Evolutionary conservation across 768 basidiomycete genomes (phyloP).

Genomic region (Rhodotorula taiwanensis): DNA sequence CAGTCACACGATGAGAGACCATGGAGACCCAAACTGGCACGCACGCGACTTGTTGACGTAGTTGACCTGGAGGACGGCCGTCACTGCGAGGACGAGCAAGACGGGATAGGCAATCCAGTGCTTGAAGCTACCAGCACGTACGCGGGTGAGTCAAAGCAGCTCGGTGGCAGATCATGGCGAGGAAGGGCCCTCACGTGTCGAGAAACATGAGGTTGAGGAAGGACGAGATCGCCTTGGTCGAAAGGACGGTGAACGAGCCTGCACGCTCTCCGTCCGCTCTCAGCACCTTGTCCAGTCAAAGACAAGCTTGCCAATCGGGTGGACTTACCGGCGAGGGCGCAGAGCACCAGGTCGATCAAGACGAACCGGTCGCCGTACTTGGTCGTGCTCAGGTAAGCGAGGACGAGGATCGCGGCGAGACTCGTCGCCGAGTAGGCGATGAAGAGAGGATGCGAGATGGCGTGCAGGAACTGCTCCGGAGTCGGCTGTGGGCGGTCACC

Average conservation of each 20-base stretch:
- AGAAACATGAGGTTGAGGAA: constrained; percentile 57
- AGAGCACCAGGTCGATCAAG: constrained; percentile 78
- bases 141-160: too few species aligned
- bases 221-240: constrained; percentile 85
- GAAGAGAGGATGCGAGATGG: constrained; percentile 67
- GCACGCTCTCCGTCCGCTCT: neutral
- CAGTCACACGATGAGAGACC: constrained; percentile 63
- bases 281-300: neutral
- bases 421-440: constrained; percentile 66
- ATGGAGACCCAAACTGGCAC: too few species aligned
- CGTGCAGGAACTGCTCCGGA: constrained; percentile 59
- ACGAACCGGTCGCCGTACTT: constrained; percentile 61
- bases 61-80: constrained; percentile 45
- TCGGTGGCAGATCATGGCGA: too few species aligned
- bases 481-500: constrained; percentile 51
- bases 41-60: constrained; percentile 42
- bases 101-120: constrained; percentile 79
- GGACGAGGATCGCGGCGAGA: constrained; percentile 51
- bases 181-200: neutral
- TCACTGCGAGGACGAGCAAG: constrained; percentile 54
- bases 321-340: constrained; percentile 53
- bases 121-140: constrained; percentile 48
- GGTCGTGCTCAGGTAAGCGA: constrained; percentile 63
- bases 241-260: constrained; percentile 92
- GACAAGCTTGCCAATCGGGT: neutral